These are phyloP conservation scores for Prunus armeniaca DNA, from an alignment of 306 rosid species.

Conservation along the genomic window DNA sequence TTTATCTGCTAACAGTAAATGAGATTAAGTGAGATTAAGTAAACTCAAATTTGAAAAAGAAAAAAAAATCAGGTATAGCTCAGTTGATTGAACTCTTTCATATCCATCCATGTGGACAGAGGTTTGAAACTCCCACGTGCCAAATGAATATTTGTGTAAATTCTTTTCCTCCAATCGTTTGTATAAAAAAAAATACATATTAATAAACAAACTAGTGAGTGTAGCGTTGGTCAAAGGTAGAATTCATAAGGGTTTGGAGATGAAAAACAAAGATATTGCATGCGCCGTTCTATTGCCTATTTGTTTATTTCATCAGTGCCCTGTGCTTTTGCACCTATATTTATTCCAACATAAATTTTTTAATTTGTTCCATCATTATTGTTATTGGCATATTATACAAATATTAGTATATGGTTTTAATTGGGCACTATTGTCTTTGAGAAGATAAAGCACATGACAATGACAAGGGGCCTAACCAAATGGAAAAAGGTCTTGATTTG, in stretches of 20 bases:
- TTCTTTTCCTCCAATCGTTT: too few species aligned
- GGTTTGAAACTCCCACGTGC: too few species aligned
- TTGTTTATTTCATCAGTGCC: not conserved
- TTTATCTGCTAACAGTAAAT: too few species aligned
- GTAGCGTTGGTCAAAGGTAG: not conserved
- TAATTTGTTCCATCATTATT: not conserved
- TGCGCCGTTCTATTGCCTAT: not conserved
- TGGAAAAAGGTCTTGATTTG: accelerated
- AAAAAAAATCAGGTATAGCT: too few species aligned
- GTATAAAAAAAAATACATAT: too few species aligned
- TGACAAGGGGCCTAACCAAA: accelerated
- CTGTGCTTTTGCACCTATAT: not conserved
- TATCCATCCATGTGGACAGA: accelerated
- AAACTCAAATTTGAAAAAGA: too few species aligned
- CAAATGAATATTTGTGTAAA: too few species aligned
- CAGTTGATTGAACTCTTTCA: too few species aligned
- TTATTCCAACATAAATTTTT: not conserved
- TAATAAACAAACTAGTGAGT: too few species aligned
- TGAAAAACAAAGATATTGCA: not conserved
- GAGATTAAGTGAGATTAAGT: too few species aligned
- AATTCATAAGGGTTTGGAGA: not conserved
- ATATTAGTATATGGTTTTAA: not conserved
- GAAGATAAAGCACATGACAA: not conserved
- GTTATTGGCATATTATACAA: not conserved
- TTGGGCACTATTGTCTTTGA: not conserved